Conservation (phyloP, 2,329 filamentous ascomycete genomes). For the Metarhizium guizhouense region DNA sequence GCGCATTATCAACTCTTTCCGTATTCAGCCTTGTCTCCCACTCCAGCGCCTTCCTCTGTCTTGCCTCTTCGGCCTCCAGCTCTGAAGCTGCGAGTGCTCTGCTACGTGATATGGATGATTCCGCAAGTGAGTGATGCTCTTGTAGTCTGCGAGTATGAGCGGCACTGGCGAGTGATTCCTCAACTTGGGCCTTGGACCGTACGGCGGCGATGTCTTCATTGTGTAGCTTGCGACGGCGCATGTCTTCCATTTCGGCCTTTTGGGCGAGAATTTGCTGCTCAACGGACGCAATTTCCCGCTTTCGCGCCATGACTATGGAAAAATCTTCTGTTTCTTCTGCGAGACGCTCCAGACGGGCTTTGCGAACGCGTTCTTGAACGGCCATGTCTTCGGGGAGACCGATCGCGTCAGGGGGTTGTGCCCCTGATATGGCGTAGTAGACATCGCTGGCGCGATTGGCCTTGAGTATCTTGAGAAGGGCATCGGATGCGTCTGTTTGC, state of each 20-base stretch:
- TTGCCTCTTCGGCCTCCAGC: conserved; percentile 33
- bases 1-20: conserved; percentile 38
- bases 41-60: conserved; percentile 35
- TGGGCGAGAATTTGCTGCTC: conserved; percentile 41
- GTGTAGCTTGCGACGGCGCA: conserved; percentile 36
- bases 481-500: conserved; percentile 26
- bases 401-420: conserved; percentile 43
- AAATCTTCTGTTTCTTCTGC: conserved; percentile 41
- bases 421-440: conserved; percentile 43
- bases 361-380: conserved; percentile 40
- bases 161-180: conserved; percentile 30
- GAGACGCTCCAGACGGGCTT: conserved; percentile 35
- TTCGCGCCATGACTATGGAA: conserved; percentile 35
- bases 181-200: conserved; percentile 34
- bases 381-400: conserved; percentile 43
- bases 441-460: conserved; percentile 44
- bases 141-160: conserved; percentile 26
- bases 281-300: conserved; percentile 40
- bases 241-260: conserved; percentile 43
- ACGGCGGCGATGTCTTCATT: conserved; percentile 35
- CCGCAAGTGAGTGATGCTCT: conserved; percentile 39
- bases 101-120: conserved; percentile 34
- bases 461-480: conserved; percentile 38
- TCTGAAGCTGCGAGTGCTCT: conserved; percentile 38
- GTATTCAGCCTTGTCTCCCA: conserved; percentile 39